phyloP scores from a whole-genome alignment of 495 filamentous ascomycete species.

The Hypoxylon intermedium region DNA sequence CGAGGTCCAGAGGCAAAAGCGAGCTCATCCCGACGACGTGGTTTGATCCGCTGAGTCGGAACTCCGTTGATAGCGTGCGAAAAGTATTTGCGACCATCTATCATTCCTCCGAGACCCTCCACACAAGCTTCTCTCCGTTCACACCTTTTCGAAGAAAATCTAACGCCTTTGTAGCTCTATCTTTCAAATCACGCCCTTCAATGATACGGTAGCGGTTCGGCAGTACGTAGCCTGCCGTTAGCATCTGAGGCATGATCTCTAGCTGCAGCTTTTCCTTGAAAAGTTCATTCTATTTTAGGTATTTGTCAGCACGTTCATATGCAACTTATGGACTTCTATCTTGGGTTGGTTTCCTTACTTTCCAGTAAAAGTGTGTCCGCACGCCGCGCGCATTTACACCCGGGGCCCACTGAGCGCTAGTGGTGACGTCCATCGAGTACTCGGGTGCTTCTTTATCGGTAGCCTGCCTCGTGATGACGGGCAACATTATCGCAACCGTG shows the following conservation, averaged over 20 bases:
- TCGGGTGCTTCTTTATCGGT: conserved; percentile 51
- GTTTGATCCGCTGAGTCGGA: neutral
- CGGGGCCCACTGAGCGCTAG: conserved; percentile 50
- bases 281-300: conserved; percentile 53
- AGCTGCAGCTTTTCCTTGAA: conserved; percentile 55
- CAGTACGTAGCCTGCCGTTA: conserved; percentile 52
- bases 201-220: conserved; percentile 57
- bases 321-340: neutral
- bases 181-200: conserved; percentile 56
- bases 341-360: conserved; percentile 43
- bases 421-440: conserved; percentile 53
- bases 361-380: conserved; percentile 56
- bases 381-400: conserved; percentile 58
- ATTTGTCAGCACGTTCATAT: neutral
- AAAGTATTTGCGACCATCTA: neutral
- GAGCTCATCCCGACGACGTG: too few species aligned
- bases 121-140: conserved; percentile 59
- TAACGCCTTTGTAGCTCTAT: conserved; percentile 57
- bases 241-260: conserved; percentile 57
- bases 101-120: conserved; percentile 51
- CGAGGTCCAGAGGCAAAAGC: neutral
- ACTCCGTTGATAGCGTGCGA: neutral
- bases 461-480: conserved; percentile 57
- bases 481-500: conserved; percentile 59
- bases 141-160: conserved; percentile 50